phyloP scores from a whole-genome alignment of 2,329 filamentous ascomycete genomes.

The Phaeosphaeria sp. region DNA sequence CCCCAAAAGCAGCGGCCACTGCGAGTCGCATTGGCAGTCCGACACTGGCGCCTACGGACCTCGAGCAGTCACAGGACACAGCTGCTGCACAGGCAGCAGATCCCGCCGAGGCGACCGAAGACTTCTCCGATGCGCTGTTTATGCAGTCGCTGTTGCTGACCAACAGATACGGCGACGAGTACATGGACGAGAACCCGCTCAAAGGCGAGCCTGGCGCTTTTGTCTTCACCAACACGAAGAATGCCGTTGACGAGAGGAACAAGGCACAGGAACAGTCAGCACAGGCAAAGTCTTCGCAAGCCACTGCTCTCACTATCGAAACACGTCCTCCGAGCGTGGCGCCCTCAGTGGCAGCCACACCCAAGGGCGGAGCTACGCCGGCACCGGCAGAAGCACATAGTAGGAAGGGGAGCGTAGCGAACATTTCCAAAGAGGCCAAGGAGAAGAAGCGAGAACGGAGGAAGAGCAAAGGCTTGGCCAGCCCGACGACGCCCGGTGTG shows the following conservation, averaged over 20 bases:
- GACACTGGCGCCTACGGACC: conserved; percentile 31
- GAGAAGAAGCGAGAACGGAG: conserved; percentile 42
- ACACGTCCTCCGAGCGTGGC: conserved; percentile 30
- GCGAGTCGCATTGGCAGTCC: conserved; percentile 42
- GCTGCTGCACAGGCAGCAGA: conserved; percentile 16
- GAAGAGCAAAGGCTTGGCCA: conserved; percentile 47
- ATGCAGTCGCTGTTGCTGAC: conserved; percentile 59
- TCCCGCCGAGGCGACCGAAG: conserved; percentile 21
- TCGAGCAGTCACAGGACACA: conserved; percentile 32
- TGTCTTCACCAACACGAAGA: conserved; percentile 58
- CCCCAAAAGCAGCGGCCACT: conserved; percentile 35
- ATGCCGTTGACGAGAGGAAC: conserved; percentile 51
- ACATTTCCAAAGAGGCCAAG: conserved; percentile 36
- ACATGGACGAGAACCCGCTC: conserved; percentile 69
- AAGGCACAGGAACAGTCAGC: conserved; percentile 42
- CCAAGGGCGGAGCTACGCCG: conserved; percentile 30
- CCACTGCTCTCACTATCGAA: conserved; percentile 19
- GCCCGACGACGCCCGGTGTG: conserved; percentile 36
- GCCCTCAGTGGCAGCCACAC: conserved; percentile 38
- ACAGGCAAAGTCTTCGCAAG: conserved; percentile 22
- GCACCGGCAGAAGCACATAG: conserved; percentile 23
- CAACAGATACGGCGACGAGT: conserved; percentile 64
- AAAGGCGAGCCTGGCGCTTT: conserved; percentile 69
- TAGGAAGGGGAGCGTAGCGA: conserved; percentile 34
- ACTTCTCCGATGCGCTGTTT: conserved; percentile 45